Base-by-base conservation (phyloP, 495 filamentous ascomycete genomes). In the Lineolata rhizophorae region DNA sequence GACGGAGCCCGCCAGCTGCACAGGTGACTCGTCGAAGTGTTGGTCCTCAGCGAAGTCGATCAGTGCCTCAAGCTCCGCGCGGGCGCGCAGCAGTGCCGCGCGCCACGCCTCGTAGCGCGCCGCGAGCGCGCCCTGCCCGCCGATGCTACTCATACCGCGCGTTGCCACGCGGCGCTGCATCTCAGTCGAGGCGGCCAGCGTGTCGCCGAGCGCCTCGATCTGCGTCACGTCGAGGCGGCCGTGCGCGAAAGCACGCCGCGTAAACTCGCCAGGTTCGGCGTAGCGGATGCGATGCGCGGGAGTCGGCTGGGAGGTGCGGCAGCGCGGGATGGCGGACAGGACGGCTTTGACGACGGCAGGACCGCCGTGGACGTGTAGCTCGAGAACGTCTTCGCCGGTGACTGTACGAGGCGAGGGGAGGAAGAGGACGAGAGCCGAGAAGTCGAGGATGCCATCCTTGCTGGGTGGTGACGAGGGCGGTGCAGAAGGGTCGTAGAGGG, bases 21-120 rank as follows among this genome's bases (percentile, higher is more conserved):
- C 55, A 0, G 82, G 76, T 1, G 79, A 75, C 45, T 92, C 82
- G 34, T 94, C 85, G 40, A 97, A 94, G 56, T 92, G 74, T 53
- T 95, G 85, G 44, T 95, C 90, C 52, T 97, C 87, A 1, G 76
- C 73, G 50, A 97, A 97, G 47, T 97, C 87, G 44, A 97, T 95
- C 36, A 95, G 53, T 1, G 87, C 87, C 49, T 97, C 87, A 30
- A 95, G 60, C 52, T 94, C 84, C 4, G 80, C 90, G 5, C 85
- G 67, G 16, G 83, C 84, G 40, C 75, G 61, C 5, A 95, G 56
- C 4, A 97, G 53, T 19, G 69, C 57, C 35, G 67, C 56, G 9
- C 87, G 67, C 90, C 87, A 97, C 18, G 35, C 37, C 40, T 95
- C 85, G 52, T 95, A 97, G 3, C 67, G 72, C 34, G 68, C 61